A percentile compares a stretch with the other conserved stretches of the same genome.
These are phyloP conservation scores for Dioscorea dumetorum DNA, from an alignment of 106 monocot species.

Conservation along the genomic window DNA sequence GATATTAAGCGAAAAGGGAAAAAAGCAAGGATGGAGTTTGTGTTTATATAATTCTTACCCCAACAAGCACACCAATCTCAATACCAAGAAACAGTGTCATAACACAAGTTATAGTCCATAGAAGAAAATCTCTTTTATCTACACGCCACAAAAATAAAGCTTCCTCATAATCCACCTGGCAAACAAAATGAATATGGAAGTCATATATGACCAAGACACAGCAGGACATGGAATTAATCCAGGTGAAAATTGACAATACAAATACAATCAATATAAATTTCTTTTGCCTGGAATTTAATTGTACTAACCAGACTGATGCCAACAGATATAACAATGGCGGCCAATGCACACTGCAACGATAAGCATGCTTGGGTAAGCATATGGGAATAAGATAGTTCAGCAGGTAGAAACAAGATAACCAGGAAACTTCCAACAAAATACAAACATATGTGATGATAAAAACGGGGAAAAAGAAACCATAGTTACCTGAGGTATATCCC, in stretches of 20 bases:
- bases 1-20: too few species aligned
- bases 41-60: conserved; percentile 40
- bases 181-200: not conserved
- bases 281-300: not conserved
- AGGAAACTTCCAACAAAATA: too few species aligned
- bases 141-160: conserved; percentile 91
- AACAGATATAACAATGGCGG: conserved; percentile 94
- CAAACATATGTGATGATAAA: too few species aligned
- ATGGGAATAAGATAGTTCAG: too few species aligned
- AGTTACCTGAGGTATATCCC: conserved; percentile 89
- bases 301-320: conserved; percentile 77
- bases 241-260: not conserved
- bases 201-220: not conserved
- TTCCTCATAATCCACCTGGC: conserved; percentile 95
- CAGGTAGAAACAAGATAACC: too few species aligned
- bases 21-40: too few species aligned
- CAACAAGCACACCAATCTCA: conserved; percentile 96
- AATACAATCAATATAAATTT: not conserved
- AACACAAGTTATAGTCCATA: conserved; percentile 83
- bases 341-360: conserved; percentile 74
- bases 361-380: too few species aligned
- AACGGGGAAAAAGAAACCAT: too few species aligned
- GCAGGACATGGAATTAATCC: not conserved
- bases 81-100: conserved; percentile 87
- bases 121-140: conserved; percentile 92